Evolutionary conservation across 306 rosid genomes (phyloP), one percentile per base, ranked within the genome.

Genomic region (Adenanthera pavonina): DNA sequence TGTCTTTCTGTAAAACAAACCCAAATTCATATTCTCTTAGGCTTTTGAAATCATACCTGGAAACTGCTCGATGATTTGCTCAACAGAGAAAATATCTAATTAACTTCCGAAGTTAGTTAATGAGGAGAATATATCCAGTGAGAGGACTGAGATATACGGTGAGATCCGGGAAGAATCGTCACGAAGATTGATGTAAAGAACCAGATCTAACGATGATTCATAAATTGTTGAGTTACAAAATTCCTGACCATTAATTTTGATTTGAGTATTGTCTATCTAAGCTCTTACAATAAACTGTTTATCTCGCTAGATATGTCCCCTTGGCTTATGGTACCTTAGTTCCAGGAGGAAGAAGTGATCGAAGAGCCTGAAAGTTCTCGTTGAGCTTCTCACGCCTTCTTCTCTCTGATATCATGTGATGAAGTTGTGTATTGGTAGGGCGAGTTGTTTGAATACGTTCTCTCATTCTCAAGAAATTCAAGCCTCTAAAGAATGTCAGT

Each of bases 311-410:
- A 38, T 38, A 41, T 41, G 46, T 41, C 30, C 7, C 46, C 46
- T 41, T 41, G 46, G 61, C n/a, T 17, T 38, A 16, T 8, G 2
- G 72, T 68, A 68, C 74, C 74, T 69, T 69, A 33, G 74, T 69
- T 69, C 74, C 74, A 0, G 54, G 56, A 20, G 74, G 74, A 69
- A 69, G 74, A 2, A 69, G 74, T 5, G 56, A 69, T 69, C 74
- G 44, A 12, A 69, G 74, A 46, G 38, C n/a, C 12, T 69, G 74
- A 46, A 69, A 69, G 56, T 69, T 69, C 40, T 69, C 74, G 30
- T 69, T 69, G 40, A 69, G 74, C 74, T 69, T 69, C 34, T 69
- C 74, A 46, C 74, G 74, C 56, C 74, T 69, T 46, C 74, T 69
- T 46, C 74, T 69, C 34, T 69, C 74, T 4, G 74, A 69, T 0